These are phyloP conservation scores for Fusarium longipes DNA, from an alignment of 2,329 filamentous ascomycete genomes.

Conservation along the genomic window DNA sequence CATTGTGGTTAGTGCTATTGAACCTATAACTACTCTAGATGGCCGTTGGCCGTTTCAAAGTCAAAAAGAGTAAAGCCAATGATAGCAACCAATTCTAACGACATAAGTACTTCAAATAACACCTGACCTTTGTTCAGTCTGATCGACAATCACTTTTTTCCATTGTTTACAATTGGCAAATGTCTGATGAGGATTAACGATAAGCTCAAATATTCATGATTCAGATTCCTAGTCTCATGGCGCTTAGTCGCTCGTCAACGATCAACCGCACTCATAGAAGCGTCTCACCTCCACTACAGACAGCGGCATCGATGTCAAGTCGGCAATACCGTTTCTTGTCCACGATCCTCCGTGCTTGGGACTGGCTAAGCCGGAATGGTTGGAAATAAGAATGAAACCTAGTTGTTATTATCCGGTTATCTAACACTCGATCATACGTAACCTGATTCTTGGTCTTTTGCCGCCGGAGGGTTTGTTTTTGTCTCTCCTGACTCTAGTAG, in stretches of 20 bases:
- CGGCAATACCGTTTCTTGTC: constrained; percentile 16
- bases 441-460: neutral
- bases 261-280: constrained; percentile 4
- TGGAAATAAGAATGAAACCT: constrained; percentile 7
- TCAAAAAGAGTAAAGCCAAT: constrained; percentile 22
- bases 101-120: constrained; percentile 25
- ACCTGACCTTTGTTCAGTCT: too few species aligned
- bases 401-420: neutral
- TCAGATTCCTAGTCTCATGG: neutral
- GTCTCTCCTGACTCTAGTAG: constrained; percentile 18
- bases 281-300: constrained; percentile 8
- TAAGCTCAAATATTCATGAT: neutral
- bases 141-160: too few species aligned
- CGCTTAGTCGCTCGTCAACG: neutral
- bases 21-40: constrained; percentile 13
- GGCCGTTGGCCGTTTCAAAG: constrained; percentile 21
- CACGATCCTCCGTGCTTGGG: neutral
- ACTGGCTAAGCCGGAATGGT: constrained; percentile 11
- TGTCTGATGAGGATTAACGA: constrained; percentile 14
- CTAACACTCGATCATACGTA: constrained; percentile 4
- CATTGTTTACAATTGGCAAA: constrained; percentile 1
- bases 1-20: neutral
- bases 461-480: neutral
- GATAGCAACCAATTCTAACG: constrained; percentile 1
- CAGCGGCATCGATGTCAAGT: constrained; percentile 11